Evolutionary conservation across 164 flowering plant species (phyloP).

Genomic region (Platanus orientalis): DNA sequence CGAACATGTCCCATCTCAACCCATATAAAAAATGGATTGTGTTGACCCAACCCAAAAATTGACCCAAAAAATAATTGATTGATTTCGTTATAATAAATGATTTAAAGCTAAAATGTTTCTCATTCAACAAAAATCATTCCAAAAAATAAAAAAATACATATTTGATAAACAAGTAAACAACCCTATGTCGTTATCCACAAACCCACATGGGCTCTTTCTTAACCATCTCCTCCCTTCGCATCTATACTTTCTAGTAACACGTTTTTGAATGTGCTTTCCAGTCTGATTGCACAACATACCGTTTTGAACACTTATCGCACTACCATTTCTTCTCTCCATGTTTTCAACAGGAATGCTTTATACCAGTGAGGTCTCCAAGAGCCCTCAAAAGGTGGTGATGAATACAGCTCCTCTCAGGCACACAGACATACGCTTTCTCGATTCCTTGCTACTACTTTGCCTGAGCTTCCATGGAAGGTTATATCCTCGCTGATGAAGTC

Average conservation of each 20-base stretch:
- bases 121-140: too few species aligned
- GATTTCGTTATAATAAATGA: too few species aligned
- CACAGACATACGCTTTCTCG: conserved; percentile 71
- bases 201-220: too few species aligned
- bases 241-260: conserved; percentile 87
- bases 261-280: conserved; percentile 94
- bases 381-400: conserved; percentile 92
- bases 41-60: too few species aligned
- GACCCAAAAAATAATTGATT: too few species aligned
- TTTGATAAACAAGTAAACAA: too few species aligned
- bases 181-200: too few species aligned
- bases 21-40: too few species aligned
- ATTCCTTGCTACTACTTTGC: conserved; percentile 71
- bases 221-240: too few species aligned
- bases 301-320: conserved; percentile 89
- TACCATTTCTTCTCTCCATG: conserved; percentile 99
- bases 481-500: conserved; percentile 85
- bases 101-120: too few species aligned
- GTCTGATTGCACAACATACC: conserved; percentile 94
- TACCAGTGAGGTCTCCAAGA: conserved; percentile 91
- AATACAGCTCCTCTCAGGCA: conserved; percentile 90
- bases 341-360: conserved; percentile 86
- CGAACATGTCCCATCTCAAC: too few species aligned
- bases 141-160: too few species aligned
- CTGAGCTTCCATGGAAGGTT: conserved; percentile 98